Base-by-base conservation (phyloP, 2,329 filamentous ascomycete species). In the Alternaria burnsii region DNA sequence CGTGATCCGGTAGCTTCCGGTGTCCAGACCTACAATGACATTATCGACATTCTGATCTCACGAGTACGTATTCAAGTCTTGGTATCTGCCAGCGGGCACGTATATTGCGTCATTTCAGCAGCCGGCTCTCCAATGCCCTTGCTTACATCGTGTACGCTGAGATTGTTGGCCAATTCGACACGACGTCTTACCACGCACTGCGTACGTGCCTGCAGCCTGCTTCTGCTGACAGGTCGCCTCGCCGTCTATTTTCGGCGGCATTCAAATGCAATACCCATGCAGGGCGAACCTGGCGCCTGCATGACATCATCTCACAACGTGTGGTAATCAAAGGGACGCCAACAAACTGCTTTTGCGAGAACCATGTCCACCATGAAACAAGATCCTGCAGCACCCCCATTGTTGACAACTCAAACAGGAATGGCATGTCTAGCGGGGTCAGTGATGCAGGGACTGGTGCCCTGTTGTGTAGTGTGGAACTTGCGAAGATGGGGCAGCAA, bases 381-480 rank as follows among this genome's bases (percentile, higher is more conserved):
- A 65, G 67, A 58, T 69, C 57, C 62, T 69, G 65, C 62, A 65
- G 62, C 61, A 34, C 48, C 32, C 54, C 55, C 52, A 47, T 42
- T 58, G 61, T 56, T 58, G 61, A 38, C 34, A 38, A 38, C 34
- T 38, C 34, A 41, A 41, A 22, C 6, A 59, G 63, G 69, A 60
- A 61, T 59, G 61, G 44, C 40, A 42, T 38, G 34, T 38, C 6
- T 38, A n/a, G 34, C 16, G 34, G 34, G 14, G 3, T n/a, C 16
- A n/a, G 61, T 46, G 72, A 67, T 75, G 75, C 75, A 77, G 75
- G 75, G 73, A 67, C 71, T 40, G 38, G n/a, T 40, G 38, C 67
- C 61, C 61, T 24, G 46, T 30, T 34, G 46, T 28, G 30, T 48
- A 48, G 30, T 48, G 46, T 38, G 46, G 46, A 16, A 14, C 32